phyloP scores from a whole-genome alignment of 768 basidiomycete species.

The Agaricus blazei region DNA sequence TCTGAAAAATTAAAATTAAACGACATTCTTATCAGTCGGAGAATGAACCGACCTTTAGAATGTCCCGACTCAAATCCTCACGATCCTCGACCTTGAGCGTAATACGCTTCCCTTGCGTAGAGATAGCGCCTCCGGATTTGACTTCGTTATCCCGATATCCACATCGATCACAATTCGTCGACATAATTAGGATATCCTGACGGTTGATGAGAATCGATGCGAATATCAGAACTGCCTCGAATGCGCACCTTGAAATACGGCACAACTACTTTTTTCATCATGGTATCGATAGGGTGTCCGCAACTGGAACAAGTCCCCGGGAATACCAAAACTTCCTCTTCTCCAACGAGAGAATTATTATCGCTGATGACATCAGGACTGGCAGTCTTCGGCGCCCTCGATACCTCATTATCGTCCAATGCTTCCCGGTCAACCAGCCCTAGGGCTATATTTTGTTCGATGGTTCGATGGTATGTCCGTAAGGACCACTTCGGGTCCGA shows the following conservation, averaged over 20 bases:
- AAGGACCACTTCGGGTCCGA: constrained; percentile 92
- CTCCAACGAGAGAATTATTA: constrained; percentile 32
- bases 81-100: constrained; percentile 86
- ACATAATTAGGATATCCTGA: constrained; percentile 96
- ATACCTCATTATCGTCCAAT: constrained; percentile 12
- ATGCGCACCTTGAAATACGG: constrained; percentile 89
- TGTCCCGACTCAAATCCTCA: constrained; percentile 89
- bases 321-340: constrained; percentile 90
- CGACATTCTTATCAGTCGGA: neutral
- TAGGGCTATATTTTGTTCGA: constrained; percentile 74
- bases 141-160: constrained; percentile 98
- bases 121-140: constrained; percentile 89
- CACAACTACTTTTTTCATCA: constrained; percentile 95
- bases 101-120: constrained; percentile 81
- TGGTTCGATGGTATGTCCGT: constrained; percentile 72
- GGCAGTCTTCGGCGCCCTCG: constrained; percentile 11
- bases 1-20: constrained; percentile 38
- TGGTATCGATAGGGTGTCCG: constrained; percentile 73
- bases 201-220: neutral
- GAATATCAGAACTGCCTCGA: neutral
- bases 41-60: constrained; percentile 71
- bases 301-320: constrained; percentile 87
- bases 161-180: constrained; percentile 92
- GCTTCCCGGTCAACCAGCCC: constrained; percentile 62
- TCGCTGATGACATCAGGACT: constrained; percentile 15